Evolutionary conservation across 345 rosid genomes (phyloP), one percentile per base, ranked within the genome.

Genomic region (Camelina laxa): DNA sequence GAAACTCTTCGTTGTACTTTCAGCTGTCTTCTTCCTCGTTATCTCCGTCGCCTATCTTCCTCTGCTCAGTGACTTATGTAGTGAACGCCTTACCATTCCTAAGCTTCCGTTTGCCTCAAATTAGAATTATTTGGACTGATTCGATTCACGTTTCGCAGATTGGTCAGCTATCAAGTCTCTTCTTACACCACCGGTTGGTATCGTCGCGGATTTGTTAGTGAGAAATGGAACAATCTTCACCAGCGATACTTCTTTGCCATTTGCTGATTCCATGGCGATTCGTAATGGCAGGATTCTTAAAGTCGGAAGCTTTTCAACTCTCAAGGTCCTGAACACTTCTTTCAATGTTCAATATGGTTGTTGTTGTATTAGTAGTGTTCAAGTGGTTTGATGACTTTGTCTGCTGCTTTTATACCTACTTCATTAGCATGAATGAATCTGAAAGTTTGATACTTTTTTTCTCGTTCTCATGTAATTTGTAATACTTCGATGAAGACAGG

Each of bases 141-240:
- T 64, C 12, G 30, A 42, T 22, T 65, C 11, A 17, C 64, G 41
- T 62, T 11, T 13, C 30, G 36, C 69, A 92, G 96, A 75, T 81
- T 86, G 91, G 92, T 74, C 83, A 59, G 75, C 74, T 44, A 74
- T 80, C 64, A 83, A 71, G 31, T 76, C 82, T 44, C 62, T 76
- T 49, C 62, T 76, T 39, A 22, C 20, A 54, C 72, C 76, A 38
- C 80, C 81, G 36, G 73, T 79, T 24, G 67, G 75, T 35, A 7
- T 51, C 5, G 75, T 67, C 8, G 96, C 93, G 38, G 98, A 91
- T 74, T 82, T 91, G 73, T 12, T 94, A 4, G 78, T 86, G 60
- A 87, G 45, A n/a, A 91, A 91, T 81, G 98, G 88, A 64, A 66
- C 87, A 33, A 85, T 91, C 71, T 91, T 88, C 84, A 94, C 98